Evolutionary conservation across 495 filamentous ascomycete species (phyloP), one percentile per base, ranked within the genome.

Genomic region (Poronia punctata): DNA sequence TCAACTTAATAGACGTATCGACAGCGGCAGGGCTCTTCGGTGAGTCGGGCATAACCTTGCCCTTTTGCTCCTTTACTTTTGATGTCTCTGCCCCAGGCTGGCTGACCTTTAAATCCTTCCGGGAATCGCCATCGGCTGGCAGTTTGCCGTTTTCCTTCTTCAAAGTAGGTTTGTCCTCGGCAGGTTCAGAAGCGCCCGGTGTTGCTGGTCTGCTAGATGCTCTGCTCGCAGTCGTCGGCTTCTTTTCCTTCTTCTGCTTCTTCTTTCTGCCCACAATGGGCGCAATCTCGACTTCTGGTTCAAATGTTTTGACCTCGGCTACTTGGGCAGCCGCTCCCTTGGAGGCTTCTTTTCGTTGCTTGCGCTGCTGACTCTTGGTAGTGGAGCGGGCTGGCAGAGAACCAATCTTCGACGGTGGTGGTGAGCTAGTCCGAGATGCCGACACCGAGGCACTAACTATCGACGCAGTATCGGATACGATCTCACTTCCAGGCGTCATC

Each of bases 321-420:
- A 81, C 67, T 30, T 62, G 51, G 10, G 68, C 61, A 6, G 65
- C 54, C 15, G 71, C 69, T 40, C 79, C 75, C 45, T 85, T 84
- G 48, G 78, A 70, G 22, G 67, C 72, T 51, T 84, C 80, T 56
- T 85, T 82, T 31, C 88, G 71, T 49, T 94, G 85, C 59, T 94
- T 96, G 60, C 90, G 93, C 46, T 80, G 71, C 52, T 93, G 86
- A 49, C 80, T 90, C 70, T 97, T 98, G 11, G 87, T 88, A 52
- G 86, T 85, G n/a, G 72, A 62, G 26, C 84, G 72, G 0, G 86
- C 72, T 17, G 88, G 83, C 1, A 87, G 86, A 25, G 82, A 80
- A 25, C 87, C 86, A 31, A 90, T 74, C 49, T 75, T 85, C 17
- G 66, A 64, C 2, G 76, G 69, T 0, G 84, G 82, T n/a, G 88